Conservation (phyloP, 768 basidiomycete genomes). For the Mycena olivaceomarginata region DNA sequence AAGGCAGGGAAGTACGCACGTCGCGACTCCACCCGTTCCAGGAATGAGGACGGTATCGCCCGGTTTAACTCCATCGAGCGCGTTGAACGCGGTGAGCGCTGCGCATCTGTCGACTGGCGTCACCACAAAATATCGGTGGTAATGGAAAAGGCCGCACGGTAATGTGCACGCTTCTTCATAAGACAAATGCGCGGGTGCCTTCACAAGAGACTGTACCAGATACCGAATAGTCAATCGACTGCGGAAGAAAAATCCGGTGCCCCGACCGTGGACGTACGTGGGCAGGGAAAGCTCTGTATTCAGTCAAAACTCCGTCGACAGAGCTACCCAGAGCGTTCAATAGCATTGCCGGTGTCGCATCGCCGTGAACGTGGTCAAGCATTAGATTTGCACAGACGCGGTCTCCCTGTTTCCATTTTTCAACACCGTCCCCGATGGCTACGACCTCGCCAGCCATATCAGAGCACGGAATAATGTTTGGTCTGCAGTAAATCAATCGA, state of each 20-base stretch:
- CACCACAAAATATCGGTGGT: neutral
- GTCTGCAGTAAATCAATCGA: neutral
- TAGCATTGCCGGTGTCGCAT: neutral
- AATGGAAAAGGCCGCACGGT: conserved; percentile 43
- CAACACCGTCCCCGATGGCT: neutral
- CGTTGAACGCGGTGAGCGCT: conserved; percentile 80
- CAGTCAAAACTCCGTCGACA: neutral
- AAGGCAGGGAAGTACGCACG: conserved; percentile 53
- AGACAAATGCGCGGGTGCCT: conserved; percentile 64
- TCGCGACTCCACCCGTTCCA: conserved; percentile 76
- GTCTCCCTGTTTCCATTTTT: neutral
- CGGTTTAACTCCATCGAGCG: conserved; percentile 72
- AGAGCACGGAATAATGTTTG: neutral
- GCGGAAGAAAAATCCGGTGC: too few species aligned
- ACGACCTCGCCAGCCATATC: conserved; percentile 1
- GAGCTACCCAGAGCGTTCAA: neutral
- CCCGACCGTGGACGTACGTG: neutral
- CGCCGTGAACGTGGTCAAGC: neutral
- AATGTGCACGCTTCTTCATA: conserved; percentile 69
- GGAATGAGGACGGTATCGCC: conserved; percentile 76
- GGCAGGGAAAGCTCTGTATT: neutral
- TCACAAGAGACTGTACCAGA: conserved; percentile 55
- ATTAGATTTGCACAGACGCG: conserved; percentile 10
- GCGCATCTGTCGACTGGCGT: conserved; percentile 63
- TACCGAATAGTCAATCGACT: conserved; percentile 45